These are phyloP conservation scores for Aureobasidium sp. DNA, from an alignment of 2,329 filamentous ascomycete species.

Conservation along the genomic window DNA sequence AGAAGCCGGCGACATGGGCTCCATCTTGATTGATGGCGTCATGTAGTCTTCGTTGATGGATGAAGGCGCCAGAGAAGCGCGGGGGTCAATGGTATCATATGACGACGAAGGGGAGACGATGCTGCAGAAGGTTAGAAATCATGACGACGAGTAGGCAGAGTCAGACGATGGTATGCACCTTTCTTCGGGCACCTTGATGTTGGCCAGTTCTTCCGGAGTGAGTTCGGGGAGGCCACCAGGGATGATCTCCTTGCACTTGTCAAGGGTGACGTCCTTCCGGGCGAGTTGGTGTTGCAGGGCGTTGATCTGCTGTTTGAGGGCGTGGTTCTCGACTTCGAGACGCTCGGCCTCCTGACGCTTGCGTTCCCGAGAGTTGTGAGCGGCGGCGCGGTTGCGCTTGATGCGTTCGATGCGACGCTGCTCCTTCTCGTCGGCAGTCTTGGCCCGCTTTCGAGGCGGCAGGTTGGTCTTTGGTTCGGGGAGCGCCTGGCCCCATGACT, in stretches of 20 bases:
- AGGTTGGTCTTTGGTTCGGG: constrained; percentile 95
- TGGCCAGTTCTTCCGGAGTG: constrained; percentile 13
- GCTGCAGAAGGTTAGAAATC: constrained; percentile 10
- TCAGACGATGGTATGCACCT: constrained; percentile 13
- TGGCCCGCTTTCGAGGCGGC: constrained; percentile 91
- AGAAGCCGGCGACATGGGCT: constrained; percentile 14
- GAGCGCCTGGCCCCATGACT: constrained; percentile 96
- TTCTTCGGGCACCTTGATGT: constrained; percentile 15
- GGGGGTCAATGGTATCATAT: constrained; percentile 18
- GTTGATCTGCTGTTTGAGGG: constrained; percentile 13
- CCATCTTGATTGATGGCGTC: constrained; percentile 19
- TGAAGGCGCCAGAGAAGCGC: constrained; percentile 17
- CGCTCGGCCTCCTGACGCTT: constrained; percentile 87
- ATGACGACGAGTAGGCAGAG: constrained; percentile 1
- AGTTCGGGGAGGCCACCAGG: constrained; percentile 15
- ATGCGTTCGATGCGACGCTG: constrained; percentile 95
- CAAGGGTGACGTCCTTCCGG: constrained; percentile 16
- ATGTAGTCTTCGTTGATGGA: constrained; percentile 18
- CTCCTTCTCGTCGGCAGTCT: constrained; percentile 98
- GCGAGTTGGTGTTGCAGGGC: constrained; percentile 12
- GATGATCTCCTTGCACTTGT: constrained; percentile 16
- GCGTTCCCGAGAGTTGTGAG: constrained; percentile 90
- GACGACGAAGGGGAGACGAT: constrained; percentile 14
- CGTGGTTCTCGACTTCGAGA: constrained; percentile 45
- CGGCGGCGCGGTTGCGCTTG: constrained; percentile 88